Base-by-base conservation (phyloP, 345 rosid species). In the Eucalyptus tenuipes region DNA sequence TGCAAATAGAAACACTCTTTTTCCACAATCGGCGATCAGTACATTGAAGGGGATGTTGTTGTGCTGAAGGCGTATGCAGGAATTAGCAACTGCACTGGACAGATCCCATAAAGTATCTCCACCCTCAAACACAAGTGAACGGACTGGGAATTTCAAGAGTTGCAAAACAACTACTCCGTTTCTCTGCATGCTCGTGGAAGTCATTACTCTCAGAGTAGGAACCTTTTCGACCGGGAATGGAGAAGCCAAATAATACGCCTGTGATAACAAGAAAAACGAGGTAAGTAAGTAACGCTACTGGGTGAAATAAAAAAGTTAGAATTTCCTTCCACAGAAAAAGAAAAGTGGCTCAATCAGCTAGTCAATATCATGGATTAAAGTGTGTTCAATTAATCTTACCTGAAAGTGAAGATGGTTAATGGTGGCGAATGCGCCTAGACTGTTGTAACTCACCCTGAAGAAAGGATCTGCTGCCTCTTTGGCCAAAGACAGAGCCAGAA, bases 361-460 rank as follows among this genome's bases (percentile, higher is more conserved):
- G 71, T n/a, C 61, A 48, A 86, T 33, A 13, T 33, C 24, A 61
- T 45, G 48, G 18, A 53, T 44, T 6, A 8, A 55, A 88, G 14
- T 29, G 11, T 20, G 29, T 33, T 45, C 82, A 94, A 94, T 91
- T 92, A 93, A 64, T 16, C 20, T 14, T 15, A 64, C 75, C 75
- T 64, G 75, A 86, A 94, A 94, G 90, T 94, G 96, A 79, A 94
- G 95, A 88, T 94, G 96, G 86, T 93, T 94, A 49, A 93, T 92
- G 57, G 95, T 93, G 45, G 95, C 93, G 64, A 93, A 94, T 87
- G 95, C 94, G 85, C 75, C 75, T 7, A 94, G 88, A 91, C 95
- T 94, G 90, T 94, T 94, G 92, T 95, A 95, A 86, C 95, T 95
- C 86, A 95, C 47, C 17, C 95, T 91, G 81, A 92, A 95, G 87